Evolutionary conservation across 164 flowering plant species (phyloP), one percentile per base, ranked within the genome.

Genomic region (Liquidambar formosana): DNA sequence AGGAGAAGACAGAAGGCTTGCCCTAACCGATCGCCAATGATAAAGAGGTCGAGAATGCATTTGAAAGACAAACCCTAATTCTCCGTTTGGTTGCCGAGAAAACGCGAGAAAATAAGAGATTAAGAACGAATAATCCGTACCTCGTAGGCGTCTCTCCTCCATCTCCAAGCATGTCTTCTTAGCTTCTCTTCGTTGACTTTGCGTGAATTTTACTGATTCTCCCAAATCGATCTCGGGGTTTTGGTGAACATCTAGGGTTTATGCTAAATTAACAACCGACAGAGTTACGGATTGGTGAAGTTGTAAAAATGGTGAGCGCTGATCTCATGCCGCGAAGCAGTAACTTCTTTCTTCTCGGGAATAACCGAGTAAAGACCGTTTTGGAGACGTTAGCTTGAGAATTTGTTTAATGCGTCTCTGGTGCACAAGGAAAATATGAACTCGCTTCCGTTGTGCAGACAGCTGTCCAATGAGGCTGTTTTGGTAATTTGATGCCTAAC

Each of bases 131-230:
- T 18, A n/a, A 21, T 18, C 9, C 0, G 47, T 64, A 83, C 90
- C 90, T 82, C 18, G 87, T 73, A 28, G 89, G 90, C 16, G 83
- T 81, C 21, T 85, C 87, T 54, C 69, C 85, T n/a, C 80, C 82
- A 57, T 79, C 78, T 16, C 79, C 71, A 47, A 86, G 71, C 88
- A 88, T 84, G 46, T 56, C 60, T 53, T 22, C 33, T 48, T 16
- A 19, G 16, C 0, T 44, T 8, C 44, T 19, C 14, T 21, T 43
- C 4, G n/a, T n/a, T n/a, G n/a, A n/a, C n/a, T n/a, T 43, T 61
- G 28, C 1, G 18, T 21, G 56, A 66, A 33, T 33, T 33, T n/a
- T 6, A 33, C 4, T 33, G 41, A 33, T 33, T 56, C 18, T 16
- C 22, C 8, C 22, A 12, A 56, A 44, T 43, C 68, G 65, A 63